phyloP scores from a whole-genome alignment of 2,329 filamentous ascomycete species.

The Fusarium incarnatum region DNA sequence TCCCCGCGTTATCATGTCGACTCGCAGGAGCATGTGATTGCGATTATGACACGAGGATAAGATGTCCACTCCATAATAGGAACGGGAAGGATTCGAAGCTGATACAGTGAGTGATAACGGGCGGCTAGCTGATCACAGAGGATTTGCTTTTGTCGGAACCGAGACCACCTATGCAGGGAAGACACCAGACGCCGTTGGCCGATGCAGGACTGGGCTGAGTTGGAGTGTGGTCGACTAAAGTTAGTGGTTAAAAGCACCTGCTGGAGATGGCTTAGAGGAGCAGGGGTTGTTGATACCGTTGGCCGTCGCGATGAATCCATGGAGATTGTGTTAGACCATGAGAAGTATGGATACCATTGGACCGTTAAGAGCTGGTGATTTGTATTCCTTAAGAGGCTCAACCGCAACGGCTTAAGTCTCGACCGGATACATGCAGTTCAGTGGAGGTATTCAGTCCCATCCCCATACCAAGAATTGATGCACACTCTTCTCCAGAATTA shows the following conservation, averaged over 20 bases:
- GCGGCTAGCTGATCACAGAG: background rate
- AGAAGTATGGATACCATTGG: background rate
- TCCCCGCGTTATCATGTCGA: slow-evolving; percentile 23
- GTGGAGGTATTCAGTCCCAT: background rate
- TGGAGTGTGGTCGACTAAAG: slow-evolving; percentile 29
- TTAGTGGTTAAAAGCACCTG: slow-evolving; percentile 32
- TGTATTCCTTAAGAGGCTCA: background rate
- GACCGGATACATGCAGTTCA: background rate
- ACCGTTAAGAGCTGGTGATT: background rate
- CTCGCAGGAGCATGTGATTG: slow-evolving; percentile 12
- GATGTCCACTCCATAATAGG: slow-evolving; percentile 5
- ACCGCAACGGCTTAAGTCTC: background rate
- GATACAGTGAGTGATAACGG: slow-evolving; percentile 6
- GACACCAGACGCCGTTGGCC: slow-evolving; percentile 17
- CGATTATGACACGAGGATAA: slow-evolving; percentile 15
- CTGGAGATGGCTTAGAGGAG: slow-evolving; percentile 34
- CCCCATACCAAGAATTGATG: background rate
- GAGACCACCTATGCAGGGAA: slow-evolving; percentile 12
- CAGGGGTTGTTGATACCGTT: slow-evolving; percentile 29
- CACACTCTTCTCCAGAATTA: background rate
- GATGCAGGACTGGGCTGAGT: slow-evolving; percentile 7
- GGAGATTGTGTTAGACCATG: slow-evolving; percentile 1
- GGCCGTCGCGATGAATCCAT: slow-evolving; percentile 1
- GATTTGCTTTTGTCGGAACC: slow-evolving; percentile 21
- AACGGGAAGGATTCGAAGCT: slow-evolving; percentile 1